phyloP scores from a whole-genome alignment of 2,329 filamentous ascomycete genomes.

The Anisogramma anomala region DNA sequence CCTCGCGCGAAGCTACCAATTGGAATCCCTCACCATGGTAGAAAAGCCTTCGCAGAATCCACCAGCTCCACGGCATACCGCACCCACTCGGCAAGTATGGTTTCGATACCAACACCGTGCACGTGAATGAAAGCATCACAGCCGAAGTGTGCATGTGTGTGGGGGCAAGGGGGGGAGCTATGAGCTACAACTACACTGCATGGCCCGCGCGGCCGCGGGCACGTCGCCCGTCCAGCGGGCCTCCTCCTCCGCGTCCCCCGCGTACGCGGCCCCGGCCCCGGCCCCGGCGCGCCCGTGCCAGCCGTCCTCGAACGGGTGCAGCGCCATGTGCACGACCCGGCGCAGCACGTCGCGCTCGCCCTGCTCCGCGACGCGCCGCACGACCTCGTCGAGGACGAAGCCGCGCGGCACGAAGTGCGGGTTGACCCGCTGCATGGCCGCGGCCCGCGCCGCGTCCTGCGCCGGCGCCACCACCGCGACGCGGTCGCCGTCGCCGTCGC shows the following conservation, averaged over 20 bases:
- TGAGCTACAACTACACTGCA: constrained; percentile 95
- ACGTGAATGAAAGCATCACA: no score
- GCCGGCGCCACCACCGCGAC: constrained; percentile 22
- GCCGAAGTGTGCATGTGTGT: no score
- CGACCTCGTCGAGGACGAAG: constrained; percentile 91
- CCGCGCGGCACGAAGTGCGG: constrained; percentile 84
- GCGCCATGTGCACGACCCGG: constrained; percentile 68
- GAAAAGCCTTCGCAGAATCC: no score
- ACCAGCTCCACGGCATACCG: no score
- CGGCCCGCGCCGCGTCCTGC: constrained; percentile 50
- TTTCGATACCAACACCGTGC: no score
- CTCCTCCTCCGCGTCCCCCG: constrained; percentile 60
- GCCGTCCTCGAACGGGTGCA: constrained; percentile 71
- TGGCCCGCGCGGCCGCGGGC: constrained; percentile 60
- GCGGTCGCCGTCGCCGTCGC: constrained; percentile 29
- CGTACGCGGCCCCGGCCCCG: constrained; percentile 37
- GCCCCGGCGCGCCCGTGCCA: constrained; percentile 53
- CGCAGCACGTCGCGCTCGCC: constrained; percentile 69
- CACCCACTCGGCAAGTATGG: no score
- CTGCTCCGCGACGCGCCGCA: constrained; percentile 74
- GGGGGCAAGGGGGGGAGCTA: no score
- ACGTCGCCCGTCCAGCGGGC: constrained; percentile 77
- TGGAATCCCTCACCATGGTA: no score
- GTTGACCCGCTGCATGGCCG: constrained; percentile 74
- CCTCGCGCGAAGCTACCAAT: no score